Percentiles rank a stretch among this genome's conserved stretches.
These are phyloP conservation scores for Ogataea hybrid DNA, from an alignment of 1,139 yeast species.

Conservation along the genomic window DNA sequence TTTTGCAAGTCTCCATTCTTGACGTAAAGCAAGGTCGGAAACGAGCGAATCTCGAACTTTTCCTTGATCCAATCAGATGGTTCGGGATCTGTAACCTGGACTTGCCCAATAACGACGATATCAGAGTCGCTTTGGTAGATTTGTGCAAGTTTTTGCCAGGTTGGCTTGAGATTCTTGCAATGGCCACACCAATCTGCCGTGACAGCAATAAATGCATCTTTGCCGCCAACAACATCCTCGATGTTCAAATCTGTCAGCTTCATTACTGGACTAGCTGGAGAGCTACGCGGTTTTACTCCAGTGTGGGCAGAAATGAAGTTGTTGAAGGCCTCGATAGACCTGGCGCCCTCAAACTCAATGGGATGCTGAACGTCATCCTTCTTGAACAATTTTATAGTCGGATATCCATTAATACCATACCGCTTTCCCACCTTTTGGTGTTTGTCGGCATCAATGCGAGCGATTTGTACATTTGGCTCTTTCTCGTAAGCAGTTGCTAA, in stretches of 20 bases:
- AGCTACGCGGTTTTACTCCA: constrained; percentile 18
- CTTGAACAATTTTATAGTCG: constrained; percentile 58
- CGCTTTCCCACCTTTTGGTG: constrained; percentile 53
- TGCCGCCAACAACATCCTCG: constrained; percentile 33
- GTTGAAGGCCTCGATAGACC: constrained; percentile 45
- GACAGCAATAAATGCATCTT: constrained; percentile 36
- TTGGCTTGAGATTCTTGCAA: constrained; percentile 28
- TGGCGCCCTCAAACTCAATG: constrained; percentile 45
- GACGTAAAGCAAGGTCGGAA: constrained; percentile 57
- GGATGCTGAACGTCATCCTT: constrained; percentile 45
- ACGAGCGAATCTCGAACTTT: constrained; percentile 43
- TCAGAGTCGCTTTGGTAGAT: constrained; percentile 36
- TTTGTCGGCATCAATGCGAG: constrained; percentile 67
- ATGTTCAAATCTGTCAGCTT: constrained; percentile 37
- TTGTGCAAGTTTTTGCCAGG: constrained; percentile 37
- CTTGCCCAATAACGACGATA: constrained; percentile 42
- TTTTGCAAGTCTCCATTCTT: constrained; percentile 40
- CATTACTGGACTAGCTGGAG: constrained; percentile 19
- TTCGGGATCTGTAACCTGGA: constrained; percentile 46
- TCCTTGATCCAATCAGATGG: constrained; percentile 42
- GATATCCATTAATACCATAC: constrained; percentile 61
- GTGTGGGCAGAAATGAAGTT: constrained; percentile 41
- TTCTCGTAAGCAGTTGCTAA: constrained; percentile 50
- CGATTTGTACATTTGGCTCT: constrained; percentile 47
- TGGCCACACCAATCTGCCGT: constrained; percentile 41